Percentiles rank a stretch among this genome's conserved stretches.
phyloP scores from a whole-genome alignment of 2,329 filamentous ascomycete genomes.

The Trichoderma lentiforme region DNA sequence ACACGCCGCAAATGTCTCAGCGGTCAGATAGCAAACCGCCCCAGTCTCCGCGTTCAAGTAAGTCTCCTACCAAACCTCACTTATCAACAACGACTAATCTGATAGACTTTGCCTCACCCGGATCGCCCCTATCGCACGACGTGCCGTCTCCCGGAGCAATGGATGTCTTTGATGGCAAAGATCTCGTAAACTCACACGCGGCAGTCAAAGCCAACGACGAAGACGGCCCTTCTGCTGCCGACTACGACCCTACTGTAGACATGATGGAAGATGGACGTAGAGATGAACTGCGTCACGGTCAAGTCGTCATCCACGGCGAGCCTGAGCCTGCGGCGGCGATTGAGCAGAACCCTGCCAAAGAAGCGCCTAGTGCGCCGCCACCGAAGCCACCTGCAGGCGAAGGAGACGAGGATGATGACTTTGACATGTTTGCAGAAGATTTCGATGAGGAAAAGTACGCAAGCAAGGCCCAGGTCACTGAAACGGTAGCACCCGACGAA shows the following conservation, averaged over 20 bases:
- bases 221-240: conserved; percentile 84
- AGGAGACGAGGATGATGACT: conserved; percentile 64
- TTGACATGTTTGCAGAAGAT: conserved; percentile 88
- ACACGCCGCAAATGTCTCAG: conserved; percentile 37
- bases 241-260: conserved; percentile 86
- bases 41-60: conserved; percentile 48
- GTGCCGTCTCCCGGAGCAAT: conserved; percentile 57
- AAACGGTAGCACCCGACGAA: conserved; percentile 34
- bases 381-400: conserved; percentile 30
- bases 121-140: conserved; percentile 45
- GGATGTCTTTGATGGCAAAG: conserved; percentile 63
- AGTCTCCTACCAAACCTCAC: conserved; percentile 22
- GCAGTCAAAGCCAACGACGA: conserved; percentile 43
- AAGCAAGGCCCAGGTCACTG: conserved; percentile 42
- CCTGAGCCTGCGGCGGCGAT: conserved; percentile 23
- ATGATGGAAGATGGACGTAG: conserved; percentile 79
- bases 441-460: conserved; percentile 66
- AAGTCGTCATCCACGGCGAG: conserved; percentile 50
- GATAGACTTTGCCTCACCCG: conserved; percentile 41
- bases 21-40: conserved; percentile 36
- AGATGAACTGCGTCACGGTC: conserved; percentile 61
- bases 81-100: conserved; percentile 25
- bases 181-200: conserved; percentile 61
- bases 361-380: conserved; percentile 25
- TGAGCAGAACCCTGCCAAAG: conserved; percentile 31